Base-by-base conservation (phyloP, 495 filamentous ascomycete genomes). In the Podospora pseudopauciseta region DNA sequence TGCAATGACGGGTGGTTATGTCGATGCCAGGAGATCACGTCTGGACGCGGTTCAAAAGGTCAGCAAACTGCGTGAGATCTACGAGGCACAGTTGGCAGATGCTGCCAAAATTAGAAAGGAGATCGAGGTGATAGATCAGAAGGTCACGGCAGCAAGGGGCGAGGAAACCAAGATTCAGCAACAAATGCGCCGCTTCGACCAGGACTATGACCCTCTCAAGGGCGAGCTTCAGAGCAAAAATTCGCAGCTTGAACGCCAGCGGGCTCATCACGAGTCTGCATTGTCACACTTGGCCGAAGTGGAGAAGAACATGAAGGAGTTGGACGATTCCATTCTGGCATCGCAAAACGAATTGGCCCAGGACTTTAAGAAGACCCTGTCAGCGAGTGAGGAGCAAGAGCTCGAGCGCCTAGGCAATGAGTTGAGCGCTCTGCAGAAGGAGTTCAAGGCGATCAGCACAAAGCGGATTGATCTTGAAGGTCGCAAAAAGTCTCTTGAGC, bases 321-420 rank as follows among this genome's bases (percentile, higher is more conserved):
- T 94, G 56, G 87, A 87, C 60, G 90, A 92, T 60, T 90, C 91
- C 68, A 84, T 94, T 65, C 82, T 76, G 39, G 87, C 89, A 0
- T 90, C 93, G 71, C 86, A 94, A 73, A 84, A 87, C 13, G 95
- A 99, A 75, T 76, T 97, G 62, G 84, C 84, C 0, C 91, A 93
- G 4, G 88, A 93, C 18, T 98, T 97, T 83, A 96, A 96, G 80
- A 98, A 97, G 75, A 87, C 91, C 19, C 84, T 99, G 27, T 91
- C 90, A 19, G 83, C 84, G 11, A 87, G 89, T 27, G 95, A 99
- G 80, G 96, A 98, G 77, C 83, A 84, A 39, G 87, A 86, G 71
- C 83, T 99, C 3, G 92, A 96, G 68, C 81, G 81, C 13, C 86
- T 97, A 18, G 89, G 83, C 70, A 80, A 81, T 26, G 82, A 84